A percentile compares a stretch with the other conserved stretches of the same genome.
These are phyloP conservation scores for Cryphonectria japonica DNA, from an alignment of 2,329 filamentous ascomycete species.

Conservation along the genomic window DNA sequence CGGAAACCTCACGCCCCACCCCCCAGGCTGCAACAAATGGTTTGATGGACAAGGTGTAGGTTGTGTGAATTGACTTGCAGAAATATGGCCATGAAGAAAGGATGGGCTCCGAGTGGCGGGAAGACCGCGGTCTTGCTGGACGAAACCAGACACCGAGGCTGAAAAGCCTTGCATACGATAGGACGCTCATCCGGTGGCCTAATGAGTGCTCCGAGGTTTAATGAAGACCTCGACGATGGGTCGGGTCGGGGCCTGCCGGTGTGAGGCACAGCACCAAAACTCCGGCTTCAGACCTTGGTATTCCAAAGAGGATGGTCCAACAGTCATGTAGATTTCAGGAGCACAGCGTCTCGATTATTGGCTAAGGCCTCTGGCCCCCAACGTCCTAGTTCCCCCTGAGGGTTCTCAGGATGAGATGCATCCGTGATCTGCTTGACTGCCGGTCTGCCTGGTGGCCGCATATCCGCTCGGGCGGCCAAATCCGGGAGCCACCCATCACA, in stretches of 20 bases:
- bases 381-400: too few relatives aligned
- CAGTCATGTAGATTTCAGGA: background rate
- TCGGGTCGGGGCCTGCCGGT: conserved; percentile 5
- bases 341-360: background rate
- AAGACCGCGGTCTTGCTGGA: background rate
- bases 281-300: background rate
- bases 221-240: background rate
- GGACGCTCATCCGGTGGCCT: conserved; percentile 10
- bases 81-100: background rate
- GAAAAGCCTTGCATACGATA: background rate
- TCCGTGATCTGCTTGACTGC: background rate
- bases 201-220: conserved; percentile 3
- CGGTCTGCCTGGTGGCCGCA: conserved; percentile 6
- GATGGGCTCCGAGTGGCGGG: conserved; percentile 1
- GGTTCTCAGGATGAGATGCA: background rate
- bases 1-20: conserved; percentile 4
- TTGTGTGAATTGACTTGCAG: background rate
- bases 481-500: background rate
- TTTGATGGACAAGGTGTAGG: background rate
- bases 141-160: background rate
- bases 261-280: conserved; percentile 13
- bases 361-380: background rate
- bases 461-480: conserved; percentile 3
- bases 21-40: background rate
- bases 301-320: background rate